Percentiles rank a stretch among this genome's conserved stretches.
Evolutionary conservation across 2,329 filamentous ascomycete species (phyloP).

Genomic region (Fusarium sp.): DNA sequence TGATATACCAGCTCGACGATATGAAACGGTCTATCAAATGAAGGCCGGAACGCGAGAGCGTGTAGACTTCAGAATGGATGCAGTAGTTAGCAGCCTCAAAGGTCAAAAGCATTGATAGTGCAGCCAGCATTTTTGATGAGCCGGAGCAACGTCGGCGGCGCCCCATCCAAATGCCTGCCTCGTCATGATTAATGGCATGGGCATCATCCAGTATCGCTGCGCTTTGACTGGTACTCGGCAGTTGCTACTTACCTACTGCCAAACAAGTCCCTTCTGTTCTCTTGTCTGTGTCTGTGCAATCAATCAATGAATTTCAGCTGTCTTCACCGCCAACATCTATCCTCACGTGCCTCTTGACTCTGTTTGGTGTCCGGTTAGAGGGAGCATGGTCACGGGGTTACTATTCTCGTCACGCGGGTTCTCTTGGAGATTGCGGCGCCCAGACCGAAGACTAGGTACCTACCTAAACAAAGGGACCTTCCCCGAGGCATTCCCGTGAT

Average conservation of each 20-base stretch:
- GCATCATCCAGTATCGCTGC: slow-evolving; percentile 39
- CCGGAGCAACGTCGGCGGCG: slow-evolving; percentile 35
- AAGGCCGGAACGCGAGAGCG: slow-evolving; percentile 1
- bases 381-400: slow-evolving; percentile 21
- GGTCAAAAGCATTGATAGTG: background rate
- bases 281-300: slow-evolving; percentile 7
- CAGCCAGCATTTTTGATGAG: slow-evolving; percentile 7
- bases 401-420: slow-evolving; percentile 28
- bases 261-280: slow-evolving; percentile 16
- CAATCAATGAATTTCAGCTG: slow-evolving; percentile 1
- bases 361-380: background rate
- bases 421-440: slow-evolving; percentile 21
- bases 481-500: slow-evolving; percentile 38
- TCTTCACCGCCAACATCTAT: background rate
- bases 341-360: slow-evolving; percentile 20
- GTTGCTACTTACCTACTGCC: slow-evolving; percentile 6
- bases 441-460: slow-evolving; percentile 5
- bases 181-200: slow-evolving; percentile 16
- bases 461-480: slow-evolving; percentile 6
- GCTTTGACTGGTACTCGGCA: slow-evolving; percentile 15
- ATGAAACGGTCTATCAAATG: slow-evolving; percentile 16
- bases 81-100: background rate
- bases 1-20: slow-evolving; percentile 1
- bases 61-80: slow-evolving; percentile 7
- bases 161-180: background rate